These are phyloP conservation scores for Forsythia viridissima DNA, from an alignment of 257 asterid genomes.

Conservation along the genomic window DNA sequence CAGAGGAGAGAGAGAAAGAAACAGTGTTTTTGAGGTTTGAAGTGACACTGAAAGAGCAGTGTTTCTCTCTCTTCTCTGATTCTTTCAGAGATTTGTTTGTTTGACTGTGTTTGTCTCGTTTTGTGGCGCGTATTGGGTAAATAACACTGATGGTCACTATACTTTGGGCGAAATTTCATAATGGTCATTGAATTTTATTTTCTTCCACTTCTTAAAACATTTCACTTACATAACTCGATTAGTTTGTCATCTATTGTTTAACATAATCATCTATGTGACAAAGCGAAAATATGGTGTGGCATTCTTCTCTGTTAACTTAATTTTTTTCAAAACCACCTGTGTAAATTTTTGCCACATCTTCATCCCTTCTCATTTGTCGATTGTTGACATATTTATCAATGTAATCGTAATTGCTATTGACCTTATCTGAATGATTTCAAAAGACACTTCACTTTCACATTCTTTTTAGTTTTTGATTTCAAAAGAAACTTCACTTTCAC, in stretches of 20 bases:
- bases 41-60: conserved; percentile 21
- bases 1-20: conserved; percentile 16
- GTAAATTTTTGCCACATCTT: neutral
- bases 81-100: conserved; percentile 18
- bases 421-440: neutral
- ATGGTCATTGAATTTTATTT: neutral
- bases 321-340: neutral
- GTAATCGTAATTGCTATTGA: too few relatives aligned
- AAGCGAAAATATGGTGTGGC: too few relatives aligned
- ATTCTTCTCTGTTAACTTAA: too few relatives aligned
- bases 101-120: conserved; percentile 28
- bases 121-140: conserved; percentile 36
- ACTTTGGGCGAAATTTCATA: neutral
- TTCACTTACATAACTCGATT: neutral
- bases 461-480: too few relatives aligned
- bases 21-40: conserved; percentile 10
- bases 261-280: too few relatives aligned
- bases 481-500: neutral
- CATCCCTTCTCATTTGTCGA: too few relatives aligned
- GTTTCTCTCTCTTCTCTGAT: conserved; percentile 26
- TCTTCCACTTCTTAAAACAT: neutral
- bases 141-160: conserved; percentile 6
- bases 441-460: neutral
- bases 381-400: too few relatives aligned
- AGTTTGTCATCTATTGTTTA: too few relatives aligned